Base-by-base conservation (phyloP, 495 filamentous ascomycete genomes). In the Hyphodiscus hymeniophilus region DNA sequence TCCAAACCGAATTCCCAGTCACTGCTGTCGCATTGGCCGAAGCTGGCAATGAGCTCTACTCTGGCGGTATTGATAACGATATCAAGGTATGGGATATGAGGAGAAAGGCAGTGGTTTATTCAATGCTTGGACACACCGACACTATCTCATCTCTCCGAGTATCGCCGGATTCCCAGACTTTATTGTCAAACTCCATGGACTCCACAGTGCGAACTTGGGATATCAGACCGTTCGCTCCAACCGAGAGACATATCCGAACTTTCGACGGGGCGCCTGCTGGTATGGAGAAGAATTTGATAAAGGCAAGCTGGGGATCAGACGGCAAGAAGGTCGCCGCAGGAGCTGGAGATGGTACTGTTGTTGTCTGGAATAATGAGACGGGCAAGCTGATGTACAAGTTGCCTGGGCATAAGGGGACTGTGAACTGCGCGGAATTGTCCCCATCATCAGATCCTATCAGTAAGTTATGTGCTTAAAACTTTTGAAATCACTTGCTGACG, bases 41-140 rank as follows among this genome's bases (percentile, higher is more conserved):
- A 66, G 87, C 89, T 15, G 92, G 91, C 13, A 95, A 92, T 61
- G 94, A 99, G 66, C 76, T 99, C 6, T 99, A 89, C 63, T 89
- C 84, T 15, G 92, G 92, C 30, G 85, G 89, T 8, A 96, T 99
- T 47, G 92, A 97, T 63, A 95, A 96, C 55, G 89, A 94, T 48
- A 94, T 99, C 61, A 89, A 94, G 60, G 87, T 92, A 6, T 99
- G 91, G 88, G 94, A 99, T 66, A 64, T 96, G 49, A 81, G 94
- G 53, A 96, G 95, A 68, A 87, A 90, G 61, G 79, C 79, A 0
- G 76, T 95, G 1, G 79, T 85, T 7, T 95, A 95, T 60, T 81
- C 85, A 2, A 82, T 99, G 76, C 56, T 84, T 7, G 92, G 94
- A 2, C 92, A 99, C 60, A 82, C 75, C 24, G 92, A 99, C 57